These are phyloP conservation scores for Phytophthora agathidicida DNA, from an alignment of 352 stramenopile genomes.

Conservation along the genomic window DNA sequence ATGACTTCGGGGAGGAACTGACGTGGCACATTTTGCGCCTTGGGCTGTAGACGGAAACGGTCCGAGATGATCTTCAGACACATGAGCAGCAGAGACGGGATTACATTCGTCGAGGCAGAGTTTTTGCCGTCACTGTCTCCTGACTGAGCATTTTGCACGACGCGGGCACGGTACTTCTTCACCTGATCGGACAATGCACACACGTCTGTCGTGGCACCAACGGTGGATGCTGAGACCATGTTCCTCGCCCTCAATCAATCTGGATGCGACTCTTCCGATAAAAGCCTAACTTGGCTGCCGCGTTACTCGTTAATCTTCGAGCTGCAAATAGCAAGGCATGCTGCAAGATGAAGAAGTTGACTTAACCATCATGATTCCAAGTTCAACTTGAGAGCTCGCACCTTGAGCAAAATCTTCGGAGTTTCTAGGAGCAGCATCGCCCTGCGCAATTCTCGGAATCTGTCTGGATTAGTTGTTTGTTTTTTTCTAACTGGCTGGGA, in stretches of 20 bases:
- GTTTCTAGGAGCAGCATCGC: too few species aligned
- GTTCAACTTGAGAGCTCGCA: too few species aligned
- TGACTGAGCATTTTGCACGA: conserved; percentile 41
- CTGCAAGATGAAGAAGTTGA: conserved; percentile 1
- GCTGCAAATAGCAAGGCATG: conserved; percentile 16
- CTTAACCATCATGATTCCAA: too few species aligned
- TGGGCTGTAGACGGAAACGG: conserved; percentile 70
- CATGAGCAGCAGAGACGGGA: conserved; percentile 71
- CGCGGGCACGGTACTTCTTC: conserved; percentile 79
- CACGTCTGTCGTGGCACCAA: conserved; percentile 67
- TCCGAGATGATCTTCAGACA: conserved; percentile 85
- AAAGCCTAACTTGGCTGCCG: not conserved
- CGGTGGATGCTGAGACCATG: conserved; percentile 60
- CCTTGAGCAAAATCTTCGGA: too few species aligned
- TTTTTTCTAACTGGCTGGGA: conserved; percentile 13
- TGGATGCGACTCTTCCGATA: conserved; percentile 22
- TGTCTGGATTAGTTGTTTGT: too few species aligned
- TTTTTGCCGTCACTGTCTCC: conserved; percentile 32
- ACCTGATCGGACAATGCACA: conserved; percentile 82
- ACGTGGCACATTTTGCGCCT: conserved; percentile 72
- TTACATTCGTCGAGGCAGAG: not conserved
- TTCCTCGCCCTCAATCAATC: not conserved
- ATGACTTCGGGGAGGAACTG: conserved; percentile 88
- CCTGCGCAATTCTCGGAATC: too few species aligned
- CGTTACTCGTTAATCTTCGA: not conserved